These are phyloP conservation scores for Vitis vinifera DNA, from an alignment of 164 flowering plant genomes.

Conservation along the genomic window ASM3070453v1 NC_081815.1:10547501-10548000, in stretches of 20 bases:
- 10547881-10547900: slow-evolving; percentile 1
- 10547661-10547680: slow-evolving; percentile 52
- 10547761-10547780: too few species aligned
- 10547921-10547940: too few species aligned
- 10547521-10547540: slow-evolving; percentile 91
- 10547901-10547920: not conserved
- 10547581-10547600: slow-evolving; percentile 93
- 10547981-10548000: too few species aligned
- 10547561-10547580: slow-evolving; percentile 84
- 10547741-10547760: too few species aligned
- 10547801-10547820: too few species aligned
- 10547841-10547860: not conserved
- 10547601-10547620: slow-evolving; percentile 87
- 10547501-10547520: slow-evolving; percentile 22
- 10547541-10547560: slow-evolving; percentile 96
- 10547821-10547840: not conserved
- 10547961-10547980: too few species aligned
- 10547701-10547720: not conserved
- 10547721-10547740: too few species aligned
- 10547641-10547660: slow-evolving; percentile 86
- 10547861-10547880: not conserved
- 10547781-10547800: too few species aligned
- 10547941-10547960: too few species aligned
- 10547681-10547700: not conserved
- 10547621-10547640: slow-evolving; percentile 85